Percentiles rank a stretch among this genome's conserved stretches.
These are phyloP conservation scores for Antrodiella citrinella DNA, from an alignment of 768 basidiomycete species.

Conservation along the genomic window DNA sequence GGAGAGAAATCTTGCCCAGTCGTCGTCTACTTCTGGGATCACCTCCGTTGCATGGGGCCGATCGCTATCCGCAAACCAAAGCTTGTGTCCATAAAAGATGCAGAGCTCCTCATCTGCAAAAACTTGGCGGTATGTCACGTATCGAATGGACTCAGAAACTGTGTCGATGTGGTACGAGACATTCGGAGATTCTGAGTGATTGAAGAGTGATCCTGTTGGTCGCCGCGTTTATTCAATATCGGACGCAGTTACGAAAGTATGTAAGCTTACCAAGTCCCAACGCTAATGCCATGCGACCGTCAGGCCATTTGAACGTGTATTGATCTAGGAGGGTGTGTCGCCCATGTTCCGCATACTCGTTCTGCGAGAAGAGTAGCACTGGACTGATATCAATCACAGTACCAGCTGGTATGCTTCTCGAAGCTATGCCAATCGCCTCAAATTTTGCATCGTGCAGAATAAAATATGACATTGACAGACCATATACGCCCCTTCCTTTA, in stretches of 20 bases:
- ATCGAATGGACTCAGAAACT: conserved; percentile 51
- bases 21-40: conserved; percentile 27
- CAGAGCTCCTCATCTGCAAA: conserved; percentile 63
- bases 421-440: conserved; percentile 31
- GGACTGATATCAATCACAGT: conserved; percentile 81
- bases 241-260: background rate
- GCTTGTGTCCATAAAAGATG: conserved; percentile 65
- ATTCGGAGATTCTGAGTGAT: conserved; percentile 66
- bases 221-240: background rate
- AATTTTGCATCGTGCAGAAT: too few species aligned
- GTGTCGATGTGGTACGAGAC: conserved; percentile 54
- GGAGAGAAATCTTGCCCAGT: conserved; percentile 36
- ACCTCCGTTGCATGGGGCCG: background rate
- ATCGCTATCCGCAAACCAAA: conserved; percentile 53
- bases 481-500: conserved; percentile 61
- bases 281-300: conserved; percentile 69
- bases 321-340: conserved; percentile 59
- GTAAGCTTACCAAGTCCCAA: conserved; percentile 60
- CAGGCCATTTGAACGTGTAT: conserved; percentile 71
- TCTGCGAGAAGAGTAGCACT: conserved; percentile 62
- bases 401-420: conserved; percentile 43
- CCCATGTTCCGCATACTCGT: conserved; percentile 64
- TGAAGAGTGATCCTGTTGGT: conserved; percentile 70
- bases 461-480: conserved; percentile 25
- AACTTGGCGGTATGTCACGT: conserved; percentile 46